phyloP scores from a whole-genome alignment of 805 yeast genomes.

The Suhomyces sp. region DNA sequence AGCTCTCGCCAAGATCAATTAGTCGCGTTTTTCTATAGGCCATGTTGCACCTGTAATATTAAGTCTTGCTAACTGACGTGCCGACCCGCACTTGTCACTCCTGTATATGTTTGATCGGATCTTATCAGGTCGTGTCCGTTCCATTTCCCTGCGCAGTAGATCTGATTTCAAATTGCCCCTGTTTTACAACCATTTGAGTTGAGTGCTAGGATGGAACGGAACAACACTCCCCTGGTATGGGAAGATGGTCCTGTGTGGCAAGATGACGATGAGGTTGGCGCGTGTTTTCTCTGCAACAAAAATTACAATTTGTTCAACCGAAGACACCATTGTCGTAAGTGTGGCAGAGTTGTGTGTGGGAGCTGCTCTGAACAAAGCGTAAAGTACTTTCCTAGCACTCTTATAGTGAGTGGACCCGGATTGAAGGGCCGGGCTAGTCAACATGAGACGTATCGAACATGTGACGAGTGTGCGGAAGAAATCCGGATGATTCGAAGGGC shows the following conservation, averaged over 20 bases:
- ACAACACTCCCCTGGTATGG: not conserved
- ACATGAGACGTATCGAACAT: conserved; percentile 56
- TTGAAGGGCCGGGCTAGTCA: conserved; percentile 9
- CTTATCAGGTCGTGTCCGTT: not conserved
- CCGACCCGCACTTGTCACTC: too few species aligned
- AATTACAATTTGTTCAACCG: conserved; percentile 61
- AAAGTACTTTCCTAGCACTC: conserved; percentile 24
- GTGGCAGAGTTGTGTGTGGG: conserved; percentile 79
- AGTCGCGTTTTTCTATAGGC: too few species aligned
- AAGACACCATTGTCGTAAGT: conserved; percentile 79
- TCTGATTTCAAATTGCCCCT: not conserved
- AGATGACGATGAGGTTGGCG: conserved; percentile 51
- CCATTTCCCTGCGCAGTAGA: not conserved
- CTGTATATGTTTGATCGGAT: not conserved
- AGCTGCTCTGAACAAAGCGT: conserved; percentile 55
- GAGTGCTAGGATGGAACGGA: not conserved
- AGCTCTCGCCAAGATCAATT: too few species aligned
- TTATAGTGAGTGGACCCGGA: conserved; percentile 15
- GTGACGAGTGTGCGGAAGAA: conserved; percentile 70
- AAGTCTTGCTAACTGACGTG: too few species aligned
- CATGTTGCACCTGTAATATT: too few species aligned
- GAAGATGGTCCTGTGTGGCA: conserved; percentile 58
- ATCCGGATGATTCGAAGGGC: conserved; percentile 21
- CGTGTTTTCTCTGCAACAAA: conserved; percentile 55
- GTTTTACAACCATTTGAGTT: not conserved